Percentiles rank a stretch among this genome's conserved stretches.
Evolutionary conservation across 1,284 basidiomycete genomes (phyloP).

Genomic region (Malassezia equina): DNA sequence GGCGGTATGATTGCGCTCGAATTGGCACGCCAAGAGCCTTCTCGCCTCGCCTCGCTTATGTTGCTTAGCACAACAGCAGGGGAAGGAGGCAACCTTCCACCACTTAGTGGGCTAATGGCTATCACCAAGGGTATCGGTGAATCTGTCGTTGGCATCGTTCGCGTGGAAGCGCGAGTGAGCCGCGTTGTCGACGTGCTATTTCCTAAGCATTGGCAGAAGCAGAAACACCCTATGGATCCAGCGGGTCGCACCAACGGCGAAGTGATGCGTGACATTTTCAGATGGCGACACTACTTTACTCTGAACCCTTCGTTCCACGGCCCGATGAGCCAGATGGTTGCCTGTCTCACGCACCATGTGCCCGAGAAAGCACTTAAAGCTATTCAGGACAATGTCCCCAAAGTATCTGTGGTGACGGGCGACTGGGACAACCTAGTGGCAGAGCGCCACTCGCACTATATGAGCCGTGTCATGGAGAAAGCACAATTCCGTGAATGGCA

Average conservation of each 20-base stretch:
- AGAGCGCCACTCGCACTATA: slow-evolving; percentile 55
- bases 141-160: slow-evolving; percentile 47
- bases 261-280: slow-evolving; percentile 48
- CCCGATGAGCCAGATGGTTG: slow-evolving; percentile 63
- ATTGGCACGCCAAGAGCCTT: slow-evolving; percentile 26
- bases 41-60: slow-evolving; percentile 23
- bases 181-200: slow-evolving; percentile 60
- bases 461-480: slow-evolving; percentile 60
- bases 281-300: slow-evolving; percentile 55
- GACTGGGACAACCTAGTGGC: slow-evolving; percentile 61
- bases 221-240: slow-evolving; percentile 22
- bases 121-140: slow-evolving; percentile 31
- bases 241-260: slow-evolving; percentile 22
- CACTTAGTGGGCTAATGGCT: slow-evolving; percentile 41
- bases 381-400: slow-evolving; percentile 57
- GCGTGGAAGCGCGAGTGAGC: slow-evolving; percentile 54
- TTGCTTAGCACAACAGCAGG: slow-evolving; percentile 41
- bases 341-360: slow-evolving; percentile 63
- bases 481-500: slow-evolving; percentile 61
- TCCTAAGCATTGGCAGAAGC: slow-evolving; percentile 55
- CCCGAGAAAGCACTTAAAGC: slow-evolving; percentile 53
- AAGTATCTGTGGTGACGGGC: slow-evolving; percentile 62
- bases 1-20: slow-evolving; percentile 70
- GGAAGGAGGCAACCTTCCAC: slow-evolving; percentile 16
- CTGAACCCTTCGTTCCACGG: slow-evolving; percentile 59